Conservation (phyloP, 805 yeast species). For the Suhomyces sp. region DNA sequence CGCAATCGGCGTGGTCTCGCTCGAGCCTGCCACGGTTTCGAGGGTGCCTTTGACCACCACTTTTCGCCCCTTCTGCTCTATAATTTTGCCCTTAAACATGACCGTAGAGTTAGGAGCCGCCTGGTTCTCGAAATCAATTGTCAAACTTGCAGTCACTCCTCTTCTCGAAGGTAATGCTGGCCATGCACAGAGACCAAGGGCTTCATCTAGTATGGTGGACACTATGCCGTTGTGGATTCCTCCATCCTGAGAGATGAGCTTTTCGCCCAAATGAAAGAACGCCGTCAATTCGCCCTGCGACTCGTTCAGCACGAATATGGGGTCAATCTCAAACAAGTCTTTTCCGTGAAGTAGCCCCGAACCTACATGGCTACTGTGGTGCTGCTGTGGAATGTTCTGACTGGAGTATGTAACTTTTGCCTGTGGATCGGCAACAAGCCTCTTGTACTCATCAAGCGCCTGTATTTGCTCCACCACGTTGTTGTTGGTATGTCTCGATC, state of each 20-base stretch:
- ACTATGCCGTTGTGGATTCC: conserved; percentile 79
- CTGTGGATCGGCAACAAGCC: conserved; percentile 13
- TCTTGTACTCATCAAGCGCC: conserved; percentile 17
- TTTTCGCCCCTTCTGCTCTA: conserved; percentile 71
- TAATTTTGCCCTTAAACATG: conserved; percentile 64
- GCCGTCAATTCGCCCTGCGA: conserved; percentile 53
- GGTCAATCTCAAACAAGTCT: conserved; percentile 69
- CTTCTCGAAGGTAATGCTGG: conserved; percentile 70
- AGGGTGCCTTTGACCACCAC: conserved; percentile 71
- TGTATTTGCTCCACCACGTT: conserved; percentile 17
- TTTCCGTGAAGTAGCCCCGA: conserved; percentile 71
- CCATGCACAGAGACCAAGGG: conserved; percentile 82
- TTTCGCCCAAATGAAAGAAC: conserved; percentile 68
- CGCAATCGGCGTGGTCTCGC: conserved; percentile 43
- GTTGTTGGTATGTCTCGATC: conserved; percentile 18
- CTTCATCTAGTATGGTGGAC: conserved; percentile 79
- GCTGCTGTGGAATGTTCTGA: conserved; percentile 14
- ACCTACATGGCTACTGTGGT: conserved; percentile 49
- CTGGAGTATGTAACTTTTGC: conserved; percentile 13
- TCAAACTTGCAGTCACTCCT: conserved; percentile 85
- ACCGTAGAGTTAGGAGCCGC: conserved; percentile 63
- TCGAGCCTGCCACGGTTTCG: conserved; percentile 44
- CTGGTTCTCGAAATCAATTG: conserved; percentile 62
- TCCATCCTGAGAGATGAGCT: conserved; percentile 64
- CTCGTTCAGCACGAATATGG: conserved; percentile 57